These are phyloP conservation scores for Caloboletus inedulis DNA, from an alignment of 1,284 basidiomycete species.

Conservation along the genomic window DNA sequence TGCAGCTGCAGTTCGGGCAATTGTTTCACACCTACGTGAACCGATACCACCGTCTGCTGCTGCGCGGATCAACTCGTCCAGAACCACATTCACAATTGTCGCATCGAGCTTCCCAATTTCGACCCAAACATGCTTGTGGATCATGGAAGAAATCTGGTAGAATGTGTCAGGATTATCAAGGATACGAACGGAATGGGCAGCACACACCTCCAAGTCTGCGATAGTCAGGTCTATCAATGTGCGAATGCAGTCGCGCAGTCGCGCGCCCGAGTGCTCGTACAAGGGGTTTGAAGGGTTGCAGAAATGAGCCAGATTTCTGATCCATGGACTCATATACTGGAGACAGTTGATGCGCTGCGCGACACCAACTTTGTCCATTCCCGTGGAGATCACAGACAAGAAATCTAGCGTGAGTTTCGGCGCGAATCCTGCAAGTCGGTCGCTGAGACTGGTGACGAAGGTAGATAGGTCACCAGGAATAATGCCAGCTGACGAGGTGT, in stretches of 20 bases:
- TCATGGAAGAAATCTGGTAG: constrained; percentile 58
- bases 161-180: constrained; percentile 12
- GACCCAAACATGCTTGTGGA: constrained; percentile 74
- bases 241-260: constrained; percentile 75
- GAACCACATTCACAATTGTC: constrained; percentile 62
- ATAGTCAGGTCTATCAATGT: constrained; percentile 74
- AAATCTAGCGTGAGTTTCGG: constrained; percentile 86
- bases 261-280: constrained; percentile 68
- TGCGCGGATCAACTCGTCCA: constrained; percentile 76
- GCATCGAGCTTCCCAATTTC: constrained; percentile 70
- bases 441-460: constrained; percentile 67
- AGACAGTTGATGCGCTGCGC: constrained; percentile 68
- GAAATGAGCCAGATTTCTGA: constrained; percentile 73
- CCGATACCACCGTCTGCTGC: constrained; percentile 80
- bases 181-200: background rate
- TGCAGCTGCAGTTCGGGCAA: constrained; percentile 71
- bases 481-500: constrained; percentile 51
- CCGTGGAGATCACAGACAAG: constrained; percentile 73
- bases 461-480: constrained; percentile 69
- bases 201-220: constrained; percentile 60
- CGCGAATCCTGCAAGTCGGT: constrained; percentile 65
- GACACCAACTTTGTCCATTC: constrained; percentile 51
- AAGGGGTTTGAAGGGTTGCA: constrained; percentile 62
- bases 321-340: constrained; percentile 83
- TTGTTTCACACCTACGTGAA: constrained; percentile 69